phyloP scores from a whole-genome alignment of 2,329 filamentous ascomycete species.

The Penicillium polonicum region DNA sequence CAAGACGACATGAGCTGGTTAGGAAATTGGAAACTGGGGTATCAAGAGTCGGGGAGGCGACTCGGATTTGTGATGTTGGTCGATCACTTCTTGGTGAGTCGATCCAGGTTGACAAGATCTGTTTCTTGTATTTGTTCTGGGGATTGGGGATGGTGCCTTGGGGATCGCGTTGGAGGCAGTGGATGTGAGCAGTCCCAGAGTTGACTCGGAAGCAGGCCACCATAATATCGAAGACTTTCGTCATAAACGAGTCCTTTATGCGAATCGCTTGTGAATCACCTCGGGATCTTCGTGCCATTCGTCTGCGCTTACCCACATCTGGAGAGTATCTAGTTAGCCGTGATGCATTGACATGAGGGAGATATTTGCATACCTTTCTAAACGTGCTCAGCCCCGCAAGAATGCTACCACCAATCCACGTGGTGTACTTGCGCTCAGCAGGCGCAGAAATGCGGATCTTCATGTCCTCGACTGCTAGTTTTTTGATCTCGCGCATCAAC shows the following conservation, averaged over 20 bases:
- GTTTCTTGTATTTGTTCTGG: neutral
- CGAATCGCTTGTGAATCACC: constrained; percentile 97
- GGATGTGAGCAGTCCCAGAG: neutral
- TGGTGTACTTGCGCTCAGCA: constrained; percentile 96
- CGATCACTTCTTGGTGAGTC: constrained; percentile 10
- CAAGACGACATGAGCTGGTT: constrained; percentile 5
- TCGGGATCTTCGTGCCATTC: constrained; percentile 99
- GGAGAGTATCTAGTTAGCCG: constrained; percentile 13
- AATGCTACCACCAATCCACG: constrained; percentile 98
- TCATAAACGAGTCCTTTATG: constrained; percentile 49
- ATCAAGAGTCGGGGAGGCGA: constrained; percentile 30
- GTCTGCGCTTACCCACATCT: constrained; percentile 99
- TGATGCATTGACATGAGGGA: neutral
- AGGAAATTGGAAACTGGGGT: constrained; percentile 22
- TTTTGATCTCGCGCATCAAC: constrained; percentile 85
- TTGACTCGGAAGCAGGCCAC: neutral
- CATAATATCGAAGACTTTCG: neutral
- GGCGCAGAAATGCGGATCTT: constrained; percentile 98
- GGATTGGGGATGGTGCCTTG: neutral
- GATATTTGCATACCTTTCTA: constrained; percentile 70
- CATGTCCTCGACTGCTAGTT: constrained; percentile 96
- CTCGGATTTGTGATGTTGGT: constrained; percentile 18
- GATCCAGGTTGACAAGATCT: constrained; percentile 2
- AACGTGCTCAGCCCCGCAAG: constrained; percentile 95
- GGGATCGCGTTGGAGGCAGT: neutral